Evolutionary conservation across 177 flowering plant genomes (phyloP).

Genomic region (Vitis hybrid): DNA sequence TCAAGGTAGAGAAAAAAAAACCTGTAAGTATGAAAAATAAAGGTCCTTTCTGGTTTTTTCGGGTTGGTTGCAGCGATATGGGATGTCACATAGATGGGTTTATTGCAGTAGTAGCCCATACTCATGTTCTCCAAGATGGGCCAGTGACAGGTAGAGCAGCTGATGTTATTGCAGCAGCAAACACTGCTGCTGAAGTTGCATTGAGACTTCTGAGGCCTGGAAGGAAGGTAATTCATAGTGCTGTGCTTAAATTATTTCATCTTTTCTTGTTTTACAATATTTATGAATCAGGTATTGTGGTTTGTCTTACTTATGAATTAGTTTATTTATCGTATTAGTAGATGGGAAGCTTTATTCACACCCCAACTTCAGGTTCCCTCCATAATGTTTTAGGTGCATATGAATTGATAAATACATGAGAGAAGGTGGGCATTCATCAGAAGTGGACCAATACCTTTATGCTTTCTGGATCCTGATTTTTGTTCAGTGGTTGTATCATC

Average conservation of each 20-base stretch:
- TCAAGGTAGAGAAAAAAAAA: no score
- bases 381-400: no score
- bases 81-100: slow-evolving; percentile 98
- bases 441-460: no score
- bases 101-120: slow-evolving; percentile 87
- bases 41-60: not conserved
- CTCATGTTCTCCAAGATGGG: slow-evolving; percentile 82
- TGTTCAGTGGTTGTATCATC: no score
- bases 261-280: not conserved
- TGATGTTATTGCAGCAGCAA: slow-evolving; percentile 95
- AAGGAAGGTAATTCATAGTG: slow-evolving; percentile 56
- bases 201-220: slow-evolving; percentile 95
- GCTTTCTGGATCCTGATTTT: no score
- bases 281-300: not conserved
- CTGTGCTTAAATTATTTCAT: not conserved
- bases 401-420: no score
- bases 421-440: no score
- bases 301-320: not conserved
- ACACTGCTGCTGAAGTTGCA: slow-evolving; percentile 99
- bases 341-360: no score
- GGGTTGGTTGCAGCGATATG: slow-evolving; percentile 63
- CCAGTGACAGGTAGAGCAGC: slow-evolving; percentile 87
- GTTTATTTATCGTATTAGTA: no score
- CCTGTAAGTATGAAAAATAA: not conserved
- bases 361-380: no score